Conservation (phyloP, 768 basidiomycete species). For the Lentinula lateritia region DNA sequence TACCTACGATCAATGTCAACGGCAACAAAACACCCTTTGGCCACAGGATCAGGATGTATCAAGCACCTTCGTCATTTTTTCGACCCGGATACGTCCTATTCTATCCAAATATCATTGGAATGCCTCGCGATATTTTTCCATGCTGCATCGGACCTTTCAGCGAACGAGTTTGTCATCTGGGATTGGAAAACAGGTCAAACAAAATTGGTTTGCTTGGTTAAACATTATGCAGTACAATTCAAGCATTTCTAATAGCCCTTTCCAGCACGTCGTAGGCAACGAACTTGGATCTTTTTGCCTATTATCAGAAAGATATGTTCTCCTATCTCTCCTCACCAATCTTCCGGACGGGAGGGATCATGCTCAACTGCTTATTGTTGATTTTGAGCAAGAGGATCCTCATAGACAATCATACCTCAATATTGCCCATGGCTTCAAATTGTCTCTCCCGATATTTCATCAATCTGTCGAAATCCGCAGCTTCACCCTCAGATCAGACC, state of each 20-base stretch:
- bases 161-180: slow-evolving; percentile 50
- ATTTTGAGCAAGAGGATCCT: slow-evolving; percentile 28
- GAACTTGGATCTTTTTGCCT: slow-evolving; percentile 37
- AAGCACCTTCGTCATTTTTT: slow-evolving; percentile 17
- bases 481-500: slow-evolving; percentile 48
- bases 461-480: slow-evolving; percentile 20
- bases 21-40: slow-evolving; percentile 40
- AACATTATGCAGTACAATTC: not conserved
- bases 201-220: slow-evolving; percentile 38
- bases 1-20: slow-evolving; percentile 42
- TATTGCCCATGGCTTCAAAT: slow-evolving; percentile 27
- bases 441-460: slow-evolving; percentile 35
- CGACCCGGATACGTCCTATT: slow-evolving; percentile 26
- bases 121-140: slow-evolving; percentile 45
- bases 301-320: slow-evolving; percentile 32
- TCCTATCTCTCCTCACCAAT: slow-evolving; percentile 25
- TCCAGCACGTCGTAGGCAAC: slow-evolving; percentile 21
- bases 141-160: slow-evolving; percentile 13
- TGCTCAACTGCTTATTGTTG: slow-evolving; percentile 30
- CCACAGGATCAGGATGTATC: slow-evolving; percentile 27
- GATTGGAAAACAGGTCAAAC: slow-evolving; percentile 57
- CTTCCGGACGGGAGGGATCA: slow-evolving; percentile 17
- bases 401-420: slow-evolving; percentile 23
- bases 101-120: slow-evolving; percentile 52
- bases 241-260: not conserved